Percentiles rank a stretch among this genome's conserved stretches.
Evolutionary conservation across 345 rosid genomes (phyloP).

Genomic region (Salix arbutifolia): DNA sequence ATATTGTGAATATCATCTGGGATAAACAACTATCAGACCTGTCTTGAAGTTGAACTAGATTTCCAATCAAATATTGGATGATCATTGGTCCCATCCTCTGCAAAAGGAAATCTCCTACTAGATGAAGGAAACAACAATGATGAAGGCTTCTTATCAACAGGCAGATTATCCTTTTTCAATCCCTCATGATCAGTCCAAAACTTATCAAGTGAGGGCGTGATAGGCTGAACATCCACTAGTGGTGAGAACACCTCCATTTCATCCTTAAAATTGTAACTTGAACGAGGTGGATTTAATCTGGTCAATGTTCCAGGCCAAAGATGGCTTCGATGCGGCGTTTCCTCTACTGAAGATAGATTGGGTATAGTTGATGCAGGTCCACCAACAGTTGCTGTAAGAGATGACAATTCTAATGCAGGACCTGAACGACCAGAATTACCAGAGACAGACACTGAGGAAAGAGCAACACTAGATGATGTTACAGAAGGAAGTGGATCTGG

Average conservation of each 20-base stretch:
- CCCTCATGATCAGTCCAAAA: conserved; percentile 65
- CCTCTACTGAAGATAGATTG: conserved; percentile 48
- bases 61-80: conserved; percentile 82
- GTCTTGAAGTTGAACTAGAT: conserved; percentile 55
- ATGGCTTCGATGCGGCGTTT: conserved; percentile 63
- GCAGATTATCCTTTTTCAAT: conserved; percentile 47
- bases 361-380: conserved; percentile 37
- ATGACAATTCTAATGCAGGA: conserved; percentile 38
- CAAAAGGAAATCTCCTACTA: conserved; percentile 56
- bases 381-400: conserved; percentile 25
- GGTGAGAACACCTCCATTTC: conserved; percentile 98
- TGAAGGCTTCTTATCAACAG: conserved; percentile 60
- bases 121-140: conserved; percentile 68
- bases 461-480: conserved; percentile 51
- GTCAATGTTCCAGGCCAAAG: conserved; percentile 62
- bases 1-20: neutral
- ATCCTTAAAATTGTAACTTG: conserved; percentile 66
- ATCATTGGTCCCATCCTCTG: conserved; percentile 58
- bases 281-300: conserved; percentile 70
- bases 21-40: conserved; percentile 44
- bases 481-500: conserved; percentile 92
- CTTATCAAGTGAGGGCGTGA: conserved; percentile 74
- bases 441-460: conserved; percentile 43
- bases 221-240: conserved; percentile 67
- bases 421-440: conserved; percentile 36